These are phyloP conservation scores for Zangia roseola DNA, from an alignment of 768 basidiomycete species.

Conservation along the genomic window DNA sequence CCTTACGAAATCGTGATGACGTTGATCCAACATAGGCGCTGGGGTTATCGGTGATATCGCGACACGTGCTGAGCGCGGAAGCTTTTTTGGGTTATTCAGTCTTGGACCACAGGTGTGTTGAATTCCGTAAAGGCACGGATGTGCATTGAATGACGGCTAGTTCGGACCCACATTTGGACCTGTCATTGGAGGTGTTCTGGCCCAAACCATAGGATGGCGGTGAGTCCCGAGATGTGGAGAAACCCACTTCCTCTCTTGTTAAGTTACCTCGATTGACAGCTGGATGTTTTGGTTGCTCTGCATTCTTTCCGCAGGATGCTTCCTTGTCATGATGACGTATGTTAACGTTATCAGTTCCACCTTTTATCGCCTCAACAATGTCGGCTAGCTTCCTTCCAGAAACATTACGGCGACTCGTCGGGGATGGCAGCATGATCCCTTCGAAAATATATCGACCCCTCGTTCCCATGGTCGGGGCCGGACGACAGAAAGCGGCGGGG, in stretches of 20 bases:
- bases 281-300: constrained; percentile 26
- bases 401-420: constrained; percentile 24
- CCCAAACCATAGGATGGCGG: constrained; percentile 66
- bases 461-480: constrained; percentile 23
- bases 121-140: neutral
- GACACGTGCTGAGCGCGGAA: constrained; percentile 67
- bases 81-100: constrained; percentile 66
- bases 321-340: constrained; percentile 11
- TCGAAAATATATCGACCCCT: constrained; percentile 28
- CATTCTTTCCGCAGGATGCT: constrained; percentile 15
- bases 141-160: constrained; percentile 25
- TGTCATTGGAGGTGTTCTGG: constrained; percentile 52
- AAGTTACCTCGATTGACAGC: neutral
- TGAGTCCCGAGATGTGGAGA: constrained; percentile 20
- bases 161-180: constrained; percentile 55
- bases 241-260: neutral
- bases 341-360: neutral
- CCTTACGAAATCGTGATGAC: neutral
- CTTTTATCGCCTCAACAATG: neutral
- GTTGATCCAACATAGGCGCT: constrained; percentile 43
- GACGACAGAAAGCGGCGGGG: constrained; percentile 12
- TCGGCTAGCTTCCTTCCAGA: constrained; percentile 23
- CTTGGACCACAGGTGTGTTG: constrained; percentile 60
- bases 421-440: constrained; percentile 29
- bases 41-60: constrained; percentile 82